A percentile compares a stretch with the other conserved stretches of the same genome.
phyloP scores from a whole-genome alignment of 129 eudicot genomes.

The Chrysanthemum seticuspe region DNA sequence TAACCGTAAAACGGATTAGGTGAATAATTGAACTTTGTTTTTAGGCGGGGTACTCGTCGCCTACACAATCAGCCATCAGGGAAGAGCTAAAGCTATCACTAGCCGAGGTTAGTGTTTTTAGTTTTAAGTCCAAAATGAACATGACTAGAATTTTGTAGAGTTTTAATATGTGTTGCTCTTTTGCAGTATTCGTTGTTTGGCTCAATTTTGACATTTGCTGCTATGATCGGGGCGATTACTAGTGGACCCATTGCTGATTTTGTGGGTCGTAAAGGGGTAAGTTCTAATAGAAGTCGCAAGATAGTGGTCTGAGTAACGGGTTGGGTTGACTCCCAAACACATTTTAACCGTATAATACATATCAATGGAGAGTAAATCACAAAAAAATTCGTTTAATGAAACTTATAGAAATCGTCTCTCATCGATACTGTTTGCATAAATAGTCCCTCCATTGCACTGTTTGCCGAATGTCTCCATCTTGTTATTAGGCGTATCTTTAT shows the following conservation, averaged over 20 bases:
- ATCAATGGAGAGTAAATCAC: too few species aligned
- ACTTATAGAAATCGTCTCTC: too few species aligned
- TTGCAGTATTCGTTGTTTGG: constrained; percentile 89
- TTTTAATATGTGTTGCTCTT: background rate
- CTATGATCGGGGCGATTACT: constrained; percentile 93
- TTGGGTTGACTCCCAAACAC: too few species aligned
- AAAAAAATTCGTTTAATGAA: too few species aligned
- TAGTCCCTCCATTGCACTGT: too few species aligned
- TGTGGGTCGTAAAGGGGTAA: constrained; percentile 90
- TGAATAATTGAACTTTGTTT: background rate
- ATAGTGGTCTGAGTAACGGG: too few species aligned
- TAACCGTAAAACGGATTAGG: background rate
- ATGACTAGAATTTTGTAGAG: background rate
- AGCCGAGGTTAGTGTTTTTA: constrained; percentile 55
- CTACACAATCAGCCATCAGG: constrained; percentile 69
- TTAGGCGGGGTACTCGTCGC: constrained; percentile 92
- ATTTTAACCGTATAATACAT: too few species aligned
- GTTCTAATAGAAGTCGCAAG: too few species aligned
- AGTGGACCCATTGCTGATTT: constrained; percentile 84
- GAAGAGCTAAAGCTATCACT: constrained; percentile 61
- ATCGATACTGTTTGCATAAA: too few species aligned
- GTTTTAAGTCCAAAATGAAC: background rate
- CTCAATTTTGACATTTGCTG: constrained; percentile 85
- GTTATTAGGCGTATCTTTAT: too few species aligned
- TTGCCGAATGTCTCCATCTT: too few species aligned